Evolutionary conservation across 2,329 filamentous ascomycete species (phyloP), one percentile per base, ranked within the genome.

Genomic region (Trichoderma citrinoviride): DNA sequence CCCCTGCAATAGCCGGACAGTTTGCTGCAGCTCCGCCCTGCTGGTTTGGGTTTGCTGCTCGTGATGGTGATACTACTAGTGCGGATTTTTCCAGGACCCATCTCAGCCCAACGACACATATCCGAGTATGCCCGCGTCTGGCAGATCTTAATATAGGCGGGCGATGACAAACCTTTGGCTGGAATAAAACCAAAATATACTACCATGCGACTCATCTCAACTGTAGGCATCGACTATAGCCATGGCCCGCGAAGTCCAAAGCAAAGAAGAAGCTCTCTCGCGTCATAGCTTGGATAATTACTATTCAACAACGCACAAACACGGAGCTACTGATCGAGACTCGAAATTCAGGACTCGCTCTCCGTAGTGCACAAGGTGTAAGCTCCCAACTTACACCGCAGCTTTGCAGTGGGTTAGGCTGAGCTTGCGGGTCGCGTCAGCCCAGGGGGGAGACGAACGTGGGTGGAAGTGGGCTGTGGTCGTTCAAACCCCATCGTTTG

Each of bases 401-500:
- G 37, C 25, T 53, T 61, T n/a, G 52, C 5, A n/a, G 33, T 17
- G 33, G 12, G 58, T 61, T 53, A 41, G 58, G 58, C 47, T 61
- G 58, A 17, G 37, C 29, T 44, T 50, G 58, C 58, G 47, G 37
- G 58, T 53, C 58, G 46, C 47, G 58, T 53, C 46, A 61, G 58
- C 47, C 40, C 46, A 53, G 47, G 57, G 58, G 47, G 25, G 33
- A 37, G 33, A 37, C 12, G 12, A 37, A 37, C 33, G 12, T 37
- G 12, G 33, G 33, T 37, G 33, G 2, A 37, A 37, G 33, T 61
- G 58, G 58, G 40, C 33, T 41, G 46, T 61, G 37, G 33, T 37
- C 33, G 5, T 10, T 37, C 8, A 44, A 41, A 44, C 15, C 29
- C 7, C 57, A 44, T 17, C 33, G 12, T 41, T 19, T 41, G 29